Evolutionary conservation across 352 stramenopile species (phyloP), one percentile per base, ranked within the genome.

Genomic region (Globisporangium ultimum): DNA sequence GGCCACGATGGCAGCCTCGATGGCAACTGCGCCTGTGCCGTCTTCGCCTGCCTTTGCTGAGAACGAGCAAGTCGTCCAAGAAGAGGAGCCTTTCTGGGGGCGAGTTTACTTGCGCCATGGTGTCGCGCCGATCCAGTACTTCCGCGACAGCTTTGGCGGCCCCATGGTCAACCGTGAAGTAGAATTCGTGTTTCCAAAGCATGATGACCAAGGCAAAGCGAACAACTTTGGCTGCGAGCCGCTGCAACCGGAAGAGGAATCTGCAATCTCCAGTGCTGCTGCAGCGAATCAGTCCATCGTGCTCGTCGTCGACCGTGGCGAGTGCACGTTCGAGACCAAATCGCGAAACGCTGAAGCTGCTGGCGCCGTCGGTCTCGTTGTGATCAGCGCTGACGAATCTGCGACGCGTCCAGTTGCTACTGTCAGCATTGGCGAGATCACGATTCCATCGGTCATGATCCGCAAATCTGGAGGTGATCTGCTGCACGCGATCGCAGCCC

Each of bases 121-220:
- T 2, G 55, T 88, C 21, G 63, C 75, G 0, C 78, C 78, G 52
- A 87, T 91, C 58, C 81, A 91, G 66, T 91, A 91, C 70, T 88
- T 91, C 55, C 78, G 78, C 13, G 78, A 87, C 48, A 54, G 47
- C 24, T 91, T 78, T 21, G 72, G 78, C 2, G 78, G 78, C 0
- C 47, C 63, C 1, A 85, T 91, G 59, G 18, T 66, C 12, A 5
- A 40, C 22, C 60, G 38, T 10, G 81, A 89, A 49, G 54, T 83
- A 6, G 60, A 73, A 13, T 79, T 91, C 51, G 64, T 73, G 52
- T 77, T 86, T 41, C 76, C 78, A 6, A 55, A 67, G 28, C 58
- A 63, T 17, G 42, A 36, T 10, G 8, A 11, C 7, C 28, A 10
- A 6, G 28, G 58, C 2, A 7, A 21, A 12, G 55, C 63, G 15